A percentile compares a stretch with the other conserved stretches of the same genome.
Conservation (phyloP, 768 basidiomycete species). For the Crucibulum laeve region DNA sequence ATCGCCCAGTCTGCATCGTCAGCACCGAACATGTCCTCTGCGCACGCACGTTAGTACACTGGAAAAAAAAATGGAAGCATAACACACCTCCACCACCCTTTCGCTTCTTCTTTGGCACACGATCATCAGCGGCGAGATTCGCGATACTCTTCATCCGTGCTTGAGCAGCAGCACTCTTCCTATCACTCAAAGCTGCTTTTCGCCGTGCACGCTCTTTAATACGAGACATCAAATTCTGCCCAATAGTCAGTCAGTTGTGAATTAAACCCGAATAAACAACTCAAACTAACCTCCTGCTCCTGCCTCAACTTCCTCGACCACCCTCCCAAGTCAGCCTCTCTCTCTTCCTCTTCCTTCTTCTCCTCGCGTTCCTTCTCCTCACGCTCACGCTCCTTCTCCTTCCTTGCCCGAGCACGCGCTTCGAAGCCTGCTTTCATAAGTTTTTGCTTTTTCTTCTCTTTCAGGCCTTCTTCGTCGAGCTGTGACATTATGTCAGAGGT, state of each 20-base stretch:
- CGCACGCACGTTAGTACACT: conserved; percentile 6
- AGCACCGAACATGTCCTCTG: conserved; percentile 91
- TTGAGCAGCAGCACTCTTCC: conserved; percentile 94
- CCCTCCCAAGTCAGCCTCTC: conserved; percentile 61
- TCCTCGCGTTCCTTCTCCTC: conserved; percentile 69
- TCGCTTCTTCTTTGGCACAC: conserved; percentile 78
- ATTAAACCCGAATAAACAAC: neutral
- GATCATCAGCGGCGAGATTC: conserved; percentile 83
- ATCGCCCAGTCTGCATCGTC: conserved; percentile 98
- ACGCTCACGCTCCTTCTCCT: conserved; percentile 84
- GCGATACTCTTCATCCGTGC: conserved; percentile 96
- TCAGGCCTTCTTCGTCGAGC: conserved; percentile 87
- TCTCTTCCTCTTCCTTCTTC: conserved; percentile 72
- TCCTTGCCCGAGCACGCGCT: conserved; percentile 75
- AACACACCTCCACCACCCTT: conserved; percentile 72
- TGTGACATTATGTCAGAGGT: conserved; percentile 16
- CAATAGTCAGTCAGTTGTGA: conserved; percentile 2
- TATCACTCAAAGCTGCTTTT: conserved; percentile 78
- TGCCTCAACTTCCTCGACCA: conserved; percentile 73
- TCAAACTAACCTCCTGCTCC: conserved; percentile 69
- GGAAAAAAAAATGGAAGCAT: neutral
- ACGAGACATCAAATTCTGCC: conserved; percentile 70
- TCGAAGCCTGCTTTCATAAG: conserved; percentile 93
- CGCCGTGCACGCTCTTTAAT: conserved; percentile 82
- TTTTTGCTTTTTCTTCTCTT: conserved; percentile 92